Percentiles rank a stretch among this genome's conserved stretches.
These are phyloP conservation scores for Phytophthora megakarya DNA, from an alignment of 352 stramenopile species.

Conservation along the genomic window DNA sequence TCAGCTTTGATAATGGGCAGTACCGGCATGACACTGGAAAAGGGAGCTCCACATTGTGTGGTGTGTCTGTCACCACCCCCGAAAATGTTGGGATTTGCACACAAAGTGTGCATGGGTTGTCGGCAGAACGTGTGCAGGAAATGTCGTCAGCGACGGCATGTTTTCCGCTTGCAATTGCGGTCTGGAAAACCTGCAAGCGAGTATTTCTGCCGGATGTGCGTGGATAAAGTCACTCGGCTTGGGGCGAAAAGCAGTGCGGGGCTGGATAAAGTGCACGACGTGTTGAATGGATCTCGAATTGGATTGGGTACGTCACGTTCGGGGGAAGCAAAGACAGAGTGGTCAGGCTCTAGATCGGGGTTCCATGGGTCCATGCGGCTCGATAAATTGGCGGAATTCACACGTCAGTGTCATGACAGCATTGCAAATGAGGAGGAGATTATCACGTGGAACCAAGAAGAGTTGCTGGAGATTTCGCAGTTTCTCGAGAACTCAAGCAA, in stretches of 20 bases:
- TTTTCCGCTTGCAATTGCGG: slow-evolving; percentile 56
- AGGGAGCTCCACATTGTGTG: slow-evolving; percentile 41
- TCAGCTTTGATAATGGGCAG: slow-evolving; percentile 48
- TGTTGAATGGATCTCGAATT: slow-evolving; percentile 24
- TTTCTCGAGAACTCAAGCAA: slow-evolving; percentile 32
- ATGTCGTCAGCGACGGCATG: slow-evolving; percentile 46
- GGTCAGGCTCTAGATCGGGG: slow-evolving; percentile 16
- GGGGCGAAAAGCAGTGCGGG: slow-evolving; percentile 18
- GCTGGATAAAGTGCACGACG: slow-evolving; percentile 38
- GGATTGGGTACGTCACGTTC: slow-evolving; percentile 16
- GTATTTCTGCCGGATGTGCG: slow-evolving; percentile 54
- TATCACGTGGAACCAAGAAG: slow-evolving; percentile 46
- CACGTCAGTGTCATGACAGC: slow-evolving; percentile 30
- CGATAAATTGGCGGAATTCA: slow-evolving; percentile 36
- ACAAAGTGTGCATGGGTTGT: slow-evolving; percentile 56
- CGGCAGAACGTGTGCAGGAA: slow-evolving; percentile 47
- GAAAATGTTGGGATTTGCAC: slow-evolving; percentile 40
- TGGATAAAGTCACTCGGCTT: slow-evolving; percentile 45
- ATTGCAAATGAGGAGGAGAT: slow-evolving; percentile 18
- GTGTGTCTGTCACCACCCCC: slow-evolving; percentile 44
- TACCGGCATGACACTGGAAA: slow-evolving; percentile 15
- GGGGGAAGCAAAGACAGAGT: slow-evolving; percentile 6
- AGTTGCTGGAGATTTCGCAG: slow-evolving; percentile 39
- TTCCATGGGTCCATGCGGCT: slow-evolving; percentile 20
- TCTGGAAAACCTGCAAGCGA: slow-evolving; percentile 51